Percentiles rank a stretch among this genome's conserved stretches.
phyloP scores from a whole-genome alignment of 2,329 filamentous ascomycete species.

The Colletotrichum acutatum region DNA sequence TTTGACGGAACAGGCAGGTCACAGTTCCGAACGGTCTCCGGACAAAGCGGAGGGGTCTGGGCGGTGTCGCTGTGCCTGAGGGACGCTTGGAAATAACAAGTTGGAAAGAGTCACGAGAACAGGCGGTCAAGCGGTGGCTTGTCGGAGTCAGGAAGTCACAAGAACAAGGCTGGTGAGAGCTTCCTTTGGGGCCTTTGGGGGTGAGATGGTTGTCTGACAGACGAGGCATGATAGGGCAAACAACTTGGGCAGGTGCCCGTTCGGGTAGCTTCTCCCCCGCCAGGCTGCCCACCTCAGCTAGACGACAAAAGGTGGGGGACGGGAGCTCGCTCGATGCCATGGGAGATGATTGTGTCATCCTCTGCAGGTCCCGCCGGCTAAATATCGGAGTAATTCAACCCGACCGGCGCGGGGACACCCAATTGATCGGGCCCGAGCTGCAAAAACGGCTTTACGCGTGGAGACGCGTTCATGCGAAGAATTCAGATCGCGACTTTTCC shows the following conservation, averaged over 20 bases:
- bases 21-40: slow-evolving; percentile 4
- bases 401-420: background rate
- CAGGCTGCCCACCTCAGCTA: background rate
- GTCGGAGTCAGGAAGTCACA: slow-evolving; percentile 1
- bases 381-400: slow-evolving; percentile 1
- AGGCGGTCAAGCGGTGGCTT: background rate
- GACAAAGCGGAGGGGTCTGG: slow-evolving; percentile 11
- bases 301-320: slow-evolving; percentile 3
- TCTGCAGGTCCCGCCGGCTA: slow-evolving; percentile 27
- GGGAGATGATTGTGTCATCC: slow-evolving; percentile 10
- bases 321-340: slow-evolving; percentile 3
- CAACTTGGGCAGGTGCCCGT: background rate
- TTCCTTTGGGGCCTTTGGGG: background rate
- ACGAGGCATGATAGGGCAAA: slow-evolving; percentile 3
- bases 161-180: slow-evolving; percentile 6
- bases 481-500: slow-evolving; percentile 1
- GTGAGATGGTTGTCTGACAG: slow-evolving; percentile 13
- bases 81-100: background rate
- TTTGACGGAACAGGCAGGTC: slow-evolving; percentile 20
- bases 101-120: slow-evolving; percentile 2
- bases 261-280: slow-evolving; percentile 7
- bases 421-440: background rate
- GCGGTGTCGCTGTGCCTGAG: background rate
- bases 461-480: slow-evolving; percentile 6
- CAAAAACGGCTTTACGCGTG: slow-evolving; percentile 28